A percentile compares a stretch with the other conserved stretches of the same genome.
Evolutionary conservation across 768 basidiomycete species (phyloP).

Genomic region (Postia placenta): DNA sequence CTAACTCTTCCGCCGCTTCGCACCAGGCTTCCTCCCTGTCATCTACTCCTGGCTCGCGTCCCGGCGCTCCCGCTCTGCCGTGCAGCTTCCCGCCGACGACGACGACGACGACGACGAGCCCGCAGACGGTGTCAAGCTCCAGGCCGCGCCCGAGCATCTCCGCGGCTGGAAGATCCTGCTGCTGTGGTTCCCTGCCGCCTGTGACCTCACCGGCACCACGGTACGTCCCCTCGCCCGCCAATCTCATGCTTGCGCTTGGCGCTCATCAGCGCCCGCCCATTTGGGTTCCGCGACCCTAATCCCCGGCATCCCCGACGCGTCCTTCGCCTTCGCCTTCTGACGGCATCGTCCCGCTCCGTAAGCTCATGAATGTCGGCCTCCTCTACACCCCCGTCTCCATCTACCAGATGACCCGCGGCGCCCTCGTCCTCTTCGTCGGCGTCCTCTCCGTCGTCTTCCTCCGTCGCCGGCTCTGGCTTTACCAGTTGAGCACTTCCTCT

Average conservation of each 20-base stretch:
- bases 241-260: too few relatives aligned
- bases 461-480: slow-evolving; percentile 74
- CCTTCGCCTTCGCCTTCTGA: background rate
- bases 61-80: slow-evolving; percentile 36
- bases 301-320: background rate
- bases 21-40: slow-evolving; percentile 82
- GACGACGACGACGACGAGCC: slow-evolving; percentile 41
- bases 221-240: slow-evolving; percentile 38
- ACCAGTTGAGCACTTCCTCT: slow-evolving; percentile 53
- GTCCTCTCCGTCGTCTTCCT: slow-evolving; percentile 89
- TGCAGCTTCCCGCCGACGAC: slow-evolving; percentile 50
- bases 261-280: too few relatives aligned
- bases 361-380: slow-evolving; percentile 92
- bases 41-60: slow-evolving; percentile 60
- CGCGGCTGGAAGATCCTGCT: slow-evolving; percentile 67
- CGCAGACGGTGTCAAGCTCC: slow-evolving; percentile 14
- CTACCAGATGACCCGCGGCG: slow-evolving; percentile 94
- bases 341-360: slow-evolving; percentile 1
- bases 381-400: slow-evolving; percentile 96
- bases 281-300: background rate
- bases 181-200: slow-evolving; percentile 83
- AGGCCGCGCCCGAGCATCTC: slow-evolving; percentile 35
- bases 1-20: slow-evolving; percentile 12
- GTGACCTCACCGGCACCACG: slow-evolving; percentile 89
- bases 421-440: slow-evolving; percentile 92